Evolutionary conservation across 2,329 filamentous ascomycete genomes (phyloP), one percentile per base, ranked within the genome.

Genomic region (Claviceps capensis): DNA sequence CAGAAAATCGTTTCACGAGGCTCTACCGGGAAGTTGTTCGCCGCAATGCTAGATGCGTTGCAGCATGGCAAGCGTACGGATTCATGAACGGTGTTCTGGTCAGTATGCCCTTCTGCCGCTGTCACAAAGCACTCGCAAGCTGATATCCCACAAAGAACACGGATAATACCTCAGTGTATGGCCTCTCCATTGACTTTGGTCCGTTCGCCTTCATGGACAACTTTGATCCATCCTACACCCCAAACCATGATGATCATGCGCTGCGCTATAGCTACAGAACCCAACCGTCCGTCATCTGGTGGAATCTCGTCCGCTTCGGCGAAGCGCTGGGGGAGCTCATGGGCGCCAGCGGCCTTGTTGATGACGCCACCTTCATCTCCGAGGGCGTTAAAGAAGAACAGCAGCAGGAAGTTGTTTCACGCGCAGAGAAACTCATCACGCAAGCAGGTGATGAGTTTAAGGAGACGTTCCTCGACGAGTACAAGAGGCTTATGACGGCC

Each of bases 141-240:
- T 67, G 47, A 68, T 50, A 5, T 14, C 2, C 38, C 8, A 22
- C 4, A 47, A 16, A 70, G 68, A 98, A 98, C 68, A 97, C 93
- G 0, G 93, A 98, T 65, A 98, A 98, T 66, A 98, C 93, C 0
- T 95, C 89, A 0, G 78, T 98, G 49, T 83, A 83, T 52, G 93
- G 93, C 0, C 71, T 98, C 0, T 91, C 85, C 5, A 85, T 98
- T 56, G 93, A 98, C 68, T 98, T 90, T 63, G 93, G 93, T 0
- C 93, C 93, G 0, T 98, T 98, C 61, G 93, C 93, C 5, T 98
- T 98, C 67, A 85, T 98, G 73, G 93, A 98, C 66, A 89, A 90
- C 62, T 98, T 97, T 62, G 91, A 98, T 62, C 91, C 91, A 0
- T 74, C 77, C 16, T 98, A 97, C 66, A 98, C 93, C 0, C 93